Evolutionary conservation across 306 rosid species (phyloP).

Genomic region (Psophocarpus tetragonolobus): DNA sequence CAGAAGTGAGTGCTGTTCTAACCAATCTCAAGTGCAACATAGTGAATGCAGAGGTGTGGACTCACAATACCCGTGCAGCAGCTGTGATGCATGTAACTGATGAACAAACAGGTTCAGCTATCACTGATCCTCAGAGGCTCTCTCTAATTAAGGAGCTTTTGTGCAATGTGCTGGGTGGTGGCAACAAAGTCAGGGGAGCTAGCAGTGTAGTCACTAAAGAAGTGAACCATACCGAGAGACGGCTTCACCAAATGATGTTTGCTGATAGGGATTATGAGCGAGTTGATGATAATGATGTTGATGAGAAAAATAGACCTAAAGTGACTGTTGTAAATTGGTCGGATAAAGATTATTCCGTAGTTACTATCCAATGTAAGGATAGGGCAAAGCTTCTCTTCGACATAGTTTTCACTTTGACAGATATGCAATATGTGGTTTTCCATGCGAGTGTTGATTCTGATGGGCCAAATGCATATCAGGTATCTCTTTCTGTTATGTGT

Average conservation of each 20-base stretch:
- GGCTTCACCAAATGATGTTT: conserved; percentile 99
- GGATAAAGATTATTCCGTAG: conserved; percentile 81
- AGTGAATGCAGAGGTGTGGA: conserved; percentile 86
- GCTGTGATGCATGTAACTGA: conserved; percentile 79
- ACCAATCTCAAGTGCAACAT: conserved; percentile 80
- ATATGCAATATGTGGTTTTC: conserved; percentile 91
- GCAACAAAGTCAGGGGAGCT: conserved; percentile 62
- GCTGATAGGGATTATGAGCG: conserved; percentile 87
- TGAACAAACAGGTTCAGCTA: conserved; percentile 62
- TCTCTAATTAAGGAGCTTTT: conserved; percentile 65
- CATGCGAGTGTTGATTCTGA: conserved; percentile 83
- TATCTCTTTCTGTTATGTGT: conserved; percentile 8
- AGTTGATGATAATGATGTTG: conserved; percentile 40
- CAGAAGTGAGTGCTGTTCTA: conserved; percentile 88
- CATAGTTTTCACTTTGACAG: conserved; percentile 91
- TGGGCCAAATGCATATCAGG: conserved; percentile 92
- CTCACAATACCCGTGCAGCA: conserved; percentile 83
- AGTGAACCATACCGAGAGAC: conserved; percentile 71
- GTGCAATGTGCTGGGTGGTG: conserved; percentile 84
- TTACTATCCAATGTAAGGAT: conserved; percentile 74
- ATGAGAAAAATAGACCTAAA: conserved; percentile 65
- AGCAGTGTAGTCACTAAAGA: conserved; percentile 73
- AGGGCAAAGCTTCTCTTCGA: conserved; percentile 93
- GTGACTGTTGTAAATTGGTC: conserved; percentile 81
- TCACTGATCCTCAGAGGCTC: conserved; percentile 62